A percentile compares a stretch with the other conserved stretches of the same genome.
These are phyloP conservation scores for Pyricularia sp. DNA, from an alignment of 2,329 filamentous ascomycete genomes.

Conservation along the genomic window DNA sequence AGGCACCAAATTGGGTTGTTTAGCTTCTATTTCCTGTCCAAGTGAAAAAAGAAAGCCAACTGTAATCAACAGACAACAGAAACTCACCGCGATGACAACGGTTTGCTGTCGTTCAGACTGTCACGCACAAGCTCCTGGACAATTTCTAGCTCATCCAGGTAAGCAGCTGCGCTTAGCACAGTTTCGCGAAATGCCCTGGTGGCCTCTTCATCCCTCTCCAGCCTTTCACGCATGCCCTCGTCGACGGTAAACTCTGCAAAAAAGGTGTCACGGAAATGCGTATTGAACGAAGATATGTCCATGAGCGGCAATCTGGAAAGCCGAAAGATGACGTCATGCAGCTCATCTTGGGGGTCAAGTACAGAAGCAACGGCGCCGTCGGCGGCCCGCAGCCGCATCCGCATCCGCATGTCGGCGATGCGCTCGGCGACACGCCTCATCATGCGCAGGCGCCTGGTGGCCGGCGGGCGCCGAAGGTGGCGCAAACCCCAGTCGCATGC, in stretches of 20 bases:
- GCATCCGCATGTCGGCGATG: not conserved
- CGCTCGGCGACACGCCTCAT: not conserved
- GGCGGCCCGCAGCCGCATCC: not conserved
- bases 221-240: not conserved
- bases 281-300: not conserved
- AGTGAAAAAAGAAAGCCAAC: not conserved
- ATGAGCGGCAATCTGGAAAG: not conserved
- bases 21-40: not conserved
- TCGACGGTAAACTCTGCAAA: not conserved
- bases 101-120: not conserved
- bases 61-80: not conserved
- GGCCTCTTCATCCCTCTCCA: not conserved
- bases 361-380: not conserved
- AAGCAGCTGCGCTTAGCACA: not conserved
- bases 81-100: not conserved
- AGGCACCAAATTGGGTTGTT: not conserved
- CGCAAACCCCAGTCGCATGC: not conserved
- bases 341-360: not conserved
- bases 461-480: not conserved
- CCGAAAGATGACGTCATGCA: not conserved
- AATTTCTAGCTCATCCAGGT: not conserved
- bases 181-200: not conserved
- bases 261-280: not conserved
- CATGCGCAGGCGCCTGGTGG: not conserved
- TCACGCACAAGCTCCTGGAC: not conserved